Evolutionary conservation across 371 early-diverging fungal genomes (phyloP).

Genomic region (Actinomortierella ambigua): DNA sequence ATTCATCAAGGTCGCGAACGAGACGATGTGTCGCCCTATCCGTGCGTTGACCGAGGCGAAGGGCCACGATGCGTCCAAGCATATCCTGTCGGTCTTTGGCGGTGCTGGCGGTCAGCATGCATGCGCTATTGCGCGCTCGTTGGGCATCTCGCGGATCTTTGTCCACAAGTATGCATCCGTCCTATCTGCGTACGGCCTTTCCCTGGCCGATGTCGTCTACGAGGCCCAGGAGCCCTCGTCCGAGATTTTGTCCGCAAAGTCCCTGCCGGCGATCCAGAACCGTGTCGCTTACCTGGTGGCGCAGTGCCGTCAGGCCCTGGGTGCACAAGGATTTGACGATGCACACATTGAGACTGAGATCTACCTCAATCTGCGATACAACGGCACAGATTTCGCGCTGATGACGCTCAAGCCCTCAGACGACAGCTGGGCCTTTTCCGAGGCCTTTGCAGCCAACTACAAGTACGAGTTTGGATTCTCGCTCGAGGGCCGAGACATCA

Average conservation of each 20-base stretch:
- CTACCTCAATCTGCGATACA: constrained; percentile 90
- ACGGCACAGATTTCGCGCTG: constrained; percentile 93
- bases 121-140: constrained; percentile 88
- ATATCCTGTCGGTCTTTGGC: constrained; percentile 93
- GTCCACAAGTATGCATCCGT: constrained; percentile 91
- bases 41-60: constrained; percentile 92
- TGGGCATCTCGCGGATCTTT: constrained; percentile 84
- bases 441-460: constrained; percentile 72
- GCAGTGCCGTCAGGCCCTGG: constrained; percentile 53
- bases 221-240: constrained; percentile 89
- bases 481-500: constrained; percentile 77
- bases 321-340: constrained; percentile 70
- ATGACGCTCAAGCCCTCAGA: constrained; percentile 81
- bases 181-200: constrained; percentile 92
- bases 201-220: constrained; percentile 90
- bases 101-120: constrained; percentile 96
- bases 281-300: constrained; percentile 56
- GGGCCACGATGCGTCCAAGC: constrained; percentile 87
- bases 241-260: constrained; percentile 37
- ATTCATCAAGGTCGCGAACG: constrained; percentile 94
- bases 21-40: constrained; percentile 95
- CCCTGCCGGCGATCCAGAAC: constrained; percentile 51
- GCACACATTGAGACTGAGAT: constrained; percentile 62
- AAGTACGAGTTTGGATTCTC: constrained; percentile 92
- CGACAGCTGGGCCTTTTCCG: constrained; percentile 65